phyloP scores from a whole-genome alignment of 495 filamentous ascomycete species.

The Penicillium ucsense region DNA sequence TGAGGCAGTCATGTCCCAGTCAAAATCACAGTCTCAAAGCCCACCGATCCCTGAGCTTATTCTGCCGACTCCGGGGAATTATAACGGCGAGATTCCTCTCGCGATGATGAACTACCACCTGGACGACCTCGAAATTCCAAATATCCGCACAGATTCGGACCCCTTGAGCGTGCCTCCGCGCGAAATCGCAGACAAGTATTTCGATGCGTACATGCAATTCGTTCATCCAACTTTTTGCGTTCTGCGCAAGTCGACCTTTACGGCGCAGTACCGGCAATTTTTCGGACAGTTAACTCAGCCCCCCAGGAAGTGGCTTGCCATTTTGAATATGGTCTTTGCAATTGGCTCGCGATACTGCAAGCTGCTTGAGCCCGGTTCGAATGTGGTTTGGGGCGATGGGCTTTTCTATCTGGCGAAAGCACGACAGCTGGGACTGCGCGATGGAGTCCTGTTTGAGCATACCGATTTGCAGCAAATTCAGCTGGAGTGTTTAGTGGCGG shows the following conservation, averaged over 20 bases:
- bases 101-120: conserved; percentile 44
- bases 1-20: neutral
- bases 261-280: conserved; percentile 32
- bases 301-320: conserved; percentile 43
- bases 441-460: conserved; percentile 42
- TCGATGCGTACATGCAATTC: conserved; percentile 45
- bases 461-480: conserved; percentile 52
- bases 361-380: conserved; percentile 32
- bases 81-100: conserved; percentile 12
- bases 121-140: conserved; percentile 41
- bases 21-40: neutral
- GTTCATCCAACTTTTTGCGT: conserved; percentile 51
- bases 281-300: conserved; percentile 15
- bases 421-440: conserved; percentile 40
- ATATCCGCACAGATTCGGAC: conserved; percentile 32
- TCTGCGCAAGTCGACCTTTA: conserved; percentile 34
- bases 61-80: neutral
- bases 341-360: conserved; percentile 42
- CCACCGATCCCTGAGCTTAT: neutral
- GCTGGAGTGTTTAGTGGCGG: conserved; percentile 39
- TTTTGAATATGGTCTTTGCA: conserved; percentile 57
- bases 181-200: conserved; percentile 39
- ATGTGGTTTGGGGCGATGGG: conserved; percentile 35
- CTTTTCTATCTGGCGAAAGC: conserved; percentile 49
- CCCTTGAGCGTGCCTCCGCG: conserved; percentile 41